Evolutionary conservation across 768 basidiomycete genomes (phyloP), one percentile per base, ranked within the genome.

Genomic region (Auricularia cornea): DNA sequence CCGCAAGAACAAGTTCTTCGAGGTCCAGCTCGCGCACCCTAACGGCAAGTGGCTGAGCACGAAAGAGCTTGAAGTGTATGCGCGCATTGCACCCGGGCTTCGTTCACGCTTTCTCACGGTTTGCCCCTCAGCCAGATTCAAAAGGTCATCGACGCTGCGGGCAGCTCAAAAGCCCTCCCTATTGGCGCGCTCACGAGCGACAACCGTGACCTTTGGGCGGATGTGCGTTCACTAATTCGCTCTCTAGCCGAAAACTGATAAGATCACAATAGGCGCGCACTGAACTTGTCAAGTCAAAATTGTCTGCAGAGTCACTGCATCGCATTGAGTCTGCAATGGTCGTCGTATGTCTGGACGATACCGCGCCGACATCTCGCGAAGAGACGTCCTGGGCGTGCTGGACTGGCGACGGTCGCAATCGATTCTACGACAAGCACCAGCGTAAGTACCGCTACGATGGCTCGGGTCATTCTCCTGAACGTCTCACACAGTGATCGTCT

Each of bases 341-440:
- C 67, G 70, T 98, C 1, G 80, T 99, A 2, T 87, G 87, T 51
- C 79, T 99, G 26, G 96, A 98, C 69, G 92, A 93, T 72, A 82
- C 82, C 12, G 80, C 81, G 41, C 96, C 96, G 0, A 77, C 90
- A 33, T 90, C 90, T 4, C 81, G 92, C 44, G 90, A 96, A 67
- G 86, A 91, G 31, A 80, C 89, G 14, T 89, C 89, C 62, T 89
- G 90, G 87, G 79, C 76, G 23, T 84, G 85, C 59, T 98, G 96
- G 94, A 87, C 87, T 28, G 96, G 94, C 33, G 84, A 96, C 68
- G 95, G 93, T 28, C 79, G 86, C 59, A 97, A 96, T 73, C 79
- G 96, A 64, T 99, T 90, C 81, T 98, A 88, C 71, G 97, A 98
- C 79, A 99, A 99, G 75, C 96, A 98, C 71, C 92, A 98, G 71